Base-by-base conservation (phyloP, 305 asterid species). In the Plantago lanceolata region DNA sequence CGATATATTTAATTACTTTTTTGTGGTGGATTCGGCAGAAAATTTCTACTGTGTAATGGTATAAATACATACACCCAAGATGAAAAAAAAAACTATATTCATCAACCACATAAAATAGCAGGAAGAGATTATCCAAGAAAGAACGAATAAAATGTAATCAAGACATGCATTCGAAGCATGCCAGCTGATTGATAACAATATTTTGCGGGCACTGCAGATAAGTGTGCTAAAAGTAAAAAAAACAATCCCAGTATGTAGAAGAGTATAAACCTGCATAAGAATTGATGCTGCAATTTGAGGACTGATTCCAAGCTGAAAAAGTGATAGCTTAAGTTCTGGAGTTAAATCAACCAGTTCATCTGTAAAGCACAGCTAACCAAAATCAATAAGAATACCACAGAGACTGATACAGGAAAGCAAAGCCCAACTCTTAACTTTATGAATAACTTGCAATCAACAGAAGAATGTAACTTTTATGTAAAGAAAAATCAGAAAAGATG, bases 241-340 rank as follows among this genome's bases (percentile, higher is more conserved):
- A 2, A 50, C 29, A 37, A 52, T 72, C 66, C 19, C 31, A 44
- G 31, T 65, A 26, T 59, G 21, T 68, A 51, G 69, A 37, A 68
- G 54, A 17, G 61, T 67, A 59, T 59, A 59, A 67, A 85, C 97
- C 98, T 93, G 97, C 97, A 89, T 89, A 57, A 89, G 83, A 76
- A 93, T 93, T 61, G 98, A 93, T 67, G 98, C 96, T 18, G 80
- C 97, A 67, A 93, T 93, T 65, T 93, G 97, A 74, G 99, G 99
- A 81, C 99, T 85, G 71, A 93, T 85, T 61, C 99, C 99, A 55
- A 93, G 95, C 78, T 90, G 97, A 75, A 93, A 93, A 72, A 93
- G 78, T 58, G 97, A 93, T 24, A 93, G 95, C 87, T 93, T 91
- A 59, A 93, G 94, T 65, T 90, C 96, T 18, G 96, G 94, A 0